Evolutionary conservation across 345 rosid species (phyloP), one percentile per base, ranked within the genome.

Genomic region (Lepidium sativum): DNA sequence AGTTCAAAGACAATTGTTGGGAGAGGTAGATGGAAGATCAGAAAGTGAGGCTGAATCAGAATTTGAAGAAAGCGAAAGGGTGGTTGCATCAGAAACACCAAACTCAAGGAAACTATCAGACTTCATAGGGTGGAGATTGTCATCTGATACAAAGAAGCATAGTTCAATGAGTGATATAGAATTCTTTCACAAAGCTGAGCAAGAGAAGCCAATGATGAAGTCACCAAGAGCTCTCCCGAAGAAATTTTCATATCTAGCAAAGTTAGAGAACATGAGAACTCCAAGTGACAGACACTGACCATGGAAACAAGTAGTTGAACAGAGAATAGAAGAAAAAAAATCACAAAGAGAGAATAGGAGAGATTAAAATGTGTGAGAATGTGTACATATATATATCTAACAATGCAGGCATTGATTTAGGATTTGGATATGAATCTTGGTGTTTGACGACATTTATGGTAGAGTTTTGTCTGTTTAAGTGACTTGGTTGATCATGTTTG

Each of bases 81-180:
- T 56, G 23, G 60, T 13, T 8, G 6, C 67, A 9, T 44, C 69
- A 8, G 85, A 63, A 51, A 78, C 91, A 54, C 84, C 86, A 53
- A 76, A 74, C 65, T 74, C 91, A 3, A 76, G 59, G 79, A 90
- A 88, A 10, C 89, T 87, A 8, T 81, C 86, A 18, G 92, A 90
- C 62, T 81, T 84, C 82, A 87, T 90, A 77, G 92, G 92, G 8
- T 90, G 97, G 97, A 70, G 67, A n/a, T 11, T 78, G 9, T 79
- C 72, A 11, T 52, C 71, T 1, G 73, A 78, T 49, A 29, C 70
- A 7, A 77, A 60, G 73, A 78, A 71, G 63, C 77, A 54, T 43
- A 52, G 48, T 52, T 73, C 81, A 4, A 50, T 47, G 65, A 33
- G 67, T 10, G 79, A 66, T 62, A 18, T 65, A 14, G 88, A 81